Base-by-base conservation (phyloP, 768 basidiomycete species). In the Gymnopilus dilepis region DNA sequence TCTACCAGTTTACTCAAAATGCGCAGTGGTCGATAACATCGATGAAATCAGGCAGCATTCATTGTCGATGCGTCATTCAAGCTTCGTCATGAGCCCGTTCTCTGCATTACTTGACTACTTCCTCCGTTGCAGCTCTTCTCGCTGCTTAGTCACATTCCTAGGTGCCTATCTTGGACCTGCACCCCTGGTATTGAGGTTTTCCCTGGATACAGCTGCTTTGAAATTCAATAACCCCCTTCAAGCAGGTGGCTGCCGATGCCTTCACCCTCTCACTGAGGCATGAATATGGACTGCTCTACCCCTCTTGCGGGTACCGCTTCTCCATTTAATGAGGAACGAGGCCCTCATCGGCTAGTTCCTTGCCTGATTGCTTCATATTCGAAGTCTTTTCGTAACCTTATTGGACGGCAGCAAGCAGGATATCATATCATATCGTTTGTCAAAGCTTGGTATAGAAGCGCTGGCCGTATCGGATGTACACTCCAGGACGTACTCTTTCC, bases 321-420 rank as follows among this genome's bases (percentile, higher is more conserved):
- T 26, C 43, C 43, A 7, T 47, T 26, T 47, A 24, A 24, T 3
- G 4, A 26, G 22, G 22, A 24, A 41, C 40, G 26, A 47, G 11
- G 11, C 24, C 15, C 43, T 24, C 2, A 21, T 47, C 15, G 21
- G 1, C 45, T 26, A 21, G 15, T 28, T 1, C 6, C 9, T 31
- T n/a, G 4, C 28, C 26, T 50, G 13, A 3, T n/a, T 7, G 15
- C 31, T 15, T 37, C 34, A 37, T 37, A 37, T 3, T 15, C 34
- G 30, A 17, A 4, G 13, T 24, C 41, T 45, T 21, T 41, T 37
- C 34, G 7, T 26, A 41, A 11, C 24, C 21, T 41, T 33, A 19
- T 26, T 52, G 15, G 15, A 54, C 24, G 24, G 41, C 59, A 54
- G 42, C 24, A 33, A 15, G 59, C 59, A 60, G 52, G 41, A 53